Conservation (phyloP, 805 yeast genomes). For the Teunomyces funiuensis region DNA sequence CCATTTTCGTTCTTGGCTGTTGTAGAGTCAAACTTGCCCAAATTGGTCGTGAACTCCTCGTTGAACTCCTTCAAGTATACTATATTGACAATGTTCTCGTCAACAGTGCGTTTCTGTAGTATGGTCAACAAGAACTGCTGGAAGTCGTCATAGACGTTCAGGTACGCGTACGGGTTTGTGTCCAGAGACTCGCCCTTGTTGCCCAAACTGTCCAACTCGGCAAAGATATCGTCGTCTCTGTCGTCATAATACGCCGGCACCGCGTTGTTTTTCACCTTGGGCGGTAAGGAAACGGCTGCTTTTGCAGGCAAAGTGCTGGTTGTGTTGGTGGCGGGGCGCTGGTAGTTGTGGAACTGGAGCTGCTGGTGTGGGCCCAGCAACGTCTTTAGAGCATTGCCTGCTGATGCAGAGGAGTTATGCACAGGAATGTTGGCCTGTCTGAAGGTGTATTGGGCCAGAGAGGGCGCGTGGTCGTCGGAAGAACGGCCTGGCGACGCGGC, state of each 20-base stretch:
- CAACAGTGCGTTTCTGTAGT: conserved; percentile 6
- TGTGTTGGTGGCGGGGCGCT: not conserved
- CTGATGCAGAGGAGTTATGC: conserved; percentile 5
- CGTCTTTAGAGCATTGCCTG: not conserved
- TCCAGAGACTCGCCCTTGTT: conserved; percentile 11
- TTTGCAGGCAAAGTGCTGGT: not conserved
- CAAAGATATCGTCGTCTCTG: conserved; percentile 11
- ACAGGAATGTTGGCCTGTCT: conserved; percentile 7
- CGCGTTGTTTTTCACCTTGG: not conserved
- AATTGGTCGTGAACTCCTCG: conserved; percentile 15
- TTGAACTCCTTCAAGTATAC: conserved; percentile 18
- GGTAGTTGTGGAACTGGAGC: not conserved
- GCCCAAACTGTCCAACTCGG: conserved; percentile 14
- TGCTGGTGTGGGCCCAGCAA: no score
- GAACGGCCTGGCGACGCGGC: conserved; percentile 19
- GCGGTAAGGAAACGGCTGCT: not conserved
- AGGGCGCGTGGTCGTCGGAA: conserved; percentile 9
- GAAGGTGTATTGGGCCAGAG: conserved; percentile 9
- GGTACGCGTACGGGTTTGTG: conserved; percentile 21
- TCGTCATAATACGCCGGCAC: not conserved
- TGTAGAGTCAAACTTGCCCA: conserved; percentile 20
- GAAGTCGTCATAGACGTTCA: conserved; percentile 22
- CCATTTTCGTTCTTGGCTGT: conserved; percentile 16
- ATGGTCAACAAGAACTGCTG: conserved; percentile 18
- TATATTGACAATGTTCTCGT: conserved; percentile 12